Conservation (phyloP, 2,329 filamentous ascomycete species). For the Mycocentrospora acerina region DNA sequence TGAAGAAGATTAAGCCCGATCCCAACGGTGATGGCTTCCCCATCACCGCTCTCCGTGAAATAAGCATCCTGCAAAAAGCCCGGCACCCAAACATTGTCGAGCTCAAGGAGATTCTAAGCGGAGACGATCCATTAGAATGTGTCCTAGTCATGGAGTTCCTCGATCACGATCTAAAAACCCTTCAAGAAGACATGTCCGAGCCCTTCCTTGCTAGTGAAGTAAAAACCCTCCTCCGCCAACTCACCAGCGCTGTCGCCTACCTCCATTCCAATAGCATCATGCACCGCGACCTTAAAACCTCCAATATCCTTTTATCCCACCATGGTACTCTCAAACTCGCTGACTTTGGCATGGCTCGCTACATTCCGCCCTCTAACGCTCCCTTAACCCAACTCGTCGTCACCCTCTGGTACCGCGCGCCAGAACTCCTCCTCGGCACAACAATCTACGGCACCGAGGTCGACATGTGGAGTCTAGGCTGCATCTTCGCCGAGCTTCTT, state of each 20-base stretch:
- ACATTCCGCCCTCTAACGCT: slow-evolving; percentile 69
- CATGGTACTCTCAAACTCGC: slow-evolving; percentile 92
- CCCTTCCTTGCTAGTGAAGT: slow-evolving; percentile 90
- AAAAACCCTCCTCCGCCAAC: slow-evolving; percentile 84
- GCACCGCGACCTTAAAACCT: slow-evolving; percentile 43
- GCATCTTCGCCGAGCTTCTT: slow-evolving; percentile 91
- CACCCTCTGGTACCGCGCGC: slow-evolving; percentile 93
- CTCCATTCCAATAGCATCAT: slow-evolving; percentile 90
- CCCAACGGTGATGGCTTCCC: slow-evolving; percentile 74
- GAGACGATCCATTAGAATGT: slow-evolving; percentile 66
- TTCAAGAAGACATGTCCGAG: slow-evolving; percentile 92
- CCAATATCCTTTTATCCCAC: slow-evolving; percentile 82
- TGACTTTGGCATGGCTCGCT: slow-evolving; percentile 97
- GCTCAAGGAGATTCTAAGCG: slow-evolving; percentile 81
- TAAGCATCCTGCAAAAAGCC: slow-evolving; percentile 82
- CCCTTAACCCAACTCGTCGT: slow-evolving; percentile 89
- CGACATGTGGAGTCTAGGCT: slow-evolving; percentile 96
- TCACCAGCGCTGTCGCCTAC: slow-evolving; percentile 77
- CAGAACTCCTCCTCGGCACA: slow-evolving; percentile 83
- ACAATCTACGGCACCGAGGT: slow-evolving; percentile 73
- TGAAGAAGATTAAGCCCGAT: slow-evolving; percentile 94
- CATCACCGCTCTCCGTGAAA: slow-evolving; percentile 90
- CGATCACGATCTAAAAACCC: slow-evolving; percentile 92
- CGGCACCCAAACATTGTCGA: slow-evolving; percentile 80
- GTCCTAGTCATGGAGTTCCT: slow-evolving; percentile 97